phyloP scores from a whole-genome alignment of 108 stramenopile genomes.

The Cyclotella kingstonii region DNA sequence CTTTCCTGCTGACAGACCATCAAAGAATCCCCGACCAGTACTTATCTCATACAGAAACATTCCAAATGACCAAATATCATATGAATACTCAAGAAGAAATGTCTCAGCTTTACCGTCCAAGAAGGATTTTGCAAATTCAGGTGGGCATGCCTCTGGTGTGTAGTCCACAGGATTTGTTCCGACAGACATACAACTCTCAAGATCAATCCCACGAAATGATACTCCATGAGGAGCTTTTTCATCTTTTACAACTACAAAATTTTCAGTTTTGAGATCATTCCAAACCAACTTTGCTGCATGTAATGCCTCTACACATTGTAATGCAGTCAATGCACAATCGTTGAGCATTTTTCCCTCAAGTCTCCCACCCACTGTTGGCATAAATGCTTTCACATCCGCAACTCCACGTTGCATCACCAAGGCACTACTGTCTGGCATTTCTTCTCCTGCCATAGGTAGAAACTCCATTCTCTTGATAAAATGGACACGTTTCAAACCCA shows the following conservation, averaged over 20 bases:
- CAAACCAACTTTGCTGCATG: constrained; percentile 76
- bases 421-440: constrained; percentile 63
- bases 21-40: constrained; percentile 75
- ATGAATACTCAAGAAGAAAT: constrained; percentile 68
- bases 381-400: constrained; percentile 72
- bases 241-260: constrained; percentile 75
- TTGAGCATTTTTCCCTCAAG: constrained; percentile 66
- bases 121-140: constrained; percentile 84
- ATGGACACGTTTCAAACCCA: constrained; percentile 45
- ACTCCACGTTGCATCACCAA: constrained; percentile 78
- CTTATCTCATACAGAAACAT: constrained; percentile 83
- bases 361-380: constrained; percentile 51
- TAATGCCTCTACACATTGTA: constrained; percentile 72
- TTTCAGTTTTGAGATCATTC: constrained; percentile 90
- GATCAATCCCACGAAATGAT: constrained; percentile 68
- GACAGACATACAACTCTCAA: constrained; percentile 80
- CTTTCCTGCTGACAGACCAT: constrained; percentile 57
- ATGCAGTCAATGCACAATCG: constrained; percentile 67
- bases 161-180: constrained; percentile 80
- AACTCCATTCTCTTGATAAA: constrained; percentile 63
- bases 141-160: constrained; percentile 88
- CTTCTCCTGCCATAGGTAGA: constrained; percentile 54
- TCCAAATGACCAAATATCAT: constrained; percentile 86
- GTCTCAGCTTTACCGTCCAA: constrained; percentile 72
- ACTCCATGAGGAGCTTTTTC: constrained; percentile 42